A percentile compares a stretch with the other conserved stretches of the same genome.
Conservation (phyloP, 805 yeast genomes). For the Teunomyces cretensis region DNA sequence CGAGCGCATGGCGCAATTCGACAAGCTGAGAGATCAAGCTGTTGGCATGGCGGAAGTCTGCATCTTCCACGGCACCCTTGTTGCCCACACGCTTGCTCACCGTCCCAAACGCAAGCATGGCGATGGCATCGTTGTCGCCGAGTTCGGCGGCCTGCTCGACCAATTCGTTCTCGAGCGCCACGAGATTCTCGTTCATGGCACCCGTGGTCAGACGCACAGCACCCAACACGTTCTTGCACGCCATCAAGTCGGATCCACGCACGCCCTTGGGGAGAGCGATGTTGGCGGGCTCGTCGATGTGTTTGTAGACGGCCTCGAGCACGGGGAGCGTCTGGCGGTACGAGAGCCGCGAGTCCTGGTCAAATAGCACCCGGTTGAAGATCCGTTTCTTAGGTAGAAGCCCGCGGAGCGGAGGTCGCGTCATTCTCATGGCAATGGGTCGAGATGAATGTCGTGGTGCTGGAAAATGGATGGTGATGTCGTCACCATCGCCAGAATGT, state of each 20-base stretch:
- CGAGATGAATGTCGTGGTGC: neutral
- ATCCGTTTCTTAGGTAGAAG: conserved; percentile 58
- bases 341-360: conserved; percentile 58
- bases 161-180: conserved; percentile 66
- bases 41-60: conserved; percentile 65
- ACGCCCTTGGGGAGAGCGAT: conserved; percentile 47
- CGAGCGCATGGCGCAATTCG: conserved; percentile 65
- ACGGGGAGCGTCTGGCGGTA: conserved; percentile 55
- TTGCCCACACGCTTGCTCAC: conserved; percentile 29
- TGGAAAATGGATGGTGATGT: neutral
- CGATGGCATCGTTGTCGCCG: conserved; percentile 80
- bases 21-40: conserved; percentile 57
- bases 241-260: conserved; percentile 59
- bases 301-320: conserved; percentile 49
- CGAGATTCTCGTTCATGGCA: conserved; percentile 52
- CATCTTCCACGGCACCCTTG: conserved; percentile 32
- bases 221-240: conserved; percentile 65
- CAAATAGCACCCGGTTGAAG: conserved; percentile 62
- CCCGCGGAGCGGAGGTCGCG: conserved; percentile 25
- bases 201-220: conserved; percentile 62
- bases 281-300: conserved; percentile 40
- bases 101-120: conserved; percentile 69
- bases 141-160: conserved; percentile 82
- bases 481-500: neutral
- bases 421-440: neutral